Percentiles rank a stretch among this genome's conserved stretches.
phyloP scores from a whole-genome alignment of 371 early-diverging fungal species.

The Apophysomyces variabilis region DNA sequence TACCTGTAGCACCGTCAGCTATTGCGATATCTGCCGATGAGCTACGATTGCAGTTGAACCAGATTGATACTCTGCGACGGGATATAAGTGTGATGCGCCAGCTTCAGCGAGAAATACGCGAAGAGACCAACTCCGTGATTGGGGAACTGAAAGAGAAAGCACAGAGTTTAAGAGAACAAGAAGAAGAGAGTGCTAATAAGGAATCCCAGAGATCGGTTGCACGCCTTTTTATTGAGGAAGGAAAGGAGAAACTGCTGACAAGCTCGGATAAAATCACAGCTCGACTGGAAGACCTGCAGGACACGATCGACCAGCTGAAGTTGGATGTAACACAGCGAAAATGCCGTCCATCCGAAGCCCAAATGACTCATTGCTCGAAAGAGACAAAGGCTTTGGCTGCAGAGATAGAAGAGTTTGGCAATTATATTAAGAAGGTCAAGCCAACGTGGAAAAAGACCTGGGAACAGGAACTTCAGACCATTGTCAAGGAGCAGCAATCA shows the following conservation, averaged over 20 bases:
- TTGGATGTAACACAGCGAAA: slow-evolving; percentile 78
- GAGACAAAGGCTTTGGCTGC: slow-evolving; percentile 60
- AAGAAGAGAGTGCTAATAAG: slow-evolving; percentile 42
- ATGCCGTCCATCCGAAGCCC: slow-evolving; percentile 65
- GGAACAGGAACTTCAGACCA: slow-evolving; percentile 82
- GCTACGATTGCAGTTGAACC: slow-evolving; percentile 26
- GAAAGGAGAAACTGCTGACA: slow-evolving; percentile 65
- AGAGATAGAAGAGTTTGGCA: slow-evolving; percentile 61
- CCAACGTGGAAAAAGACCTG: slow-evolving; percentile 85
- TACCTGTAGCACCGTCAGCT: slow-evolving; percentile 12
- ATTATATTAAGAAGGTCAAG: slow-evolving; percentile 66
- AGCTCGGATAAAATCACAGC: slow-evolving; percentile 66
- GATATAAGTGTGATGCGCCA: slow-evolving; percentile 69
- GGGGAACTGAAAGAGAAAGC: slow-evolving; percentile 47
- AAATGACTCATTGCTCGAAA: slow-evolving; percentile 63
- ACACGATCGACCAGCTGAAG: slow-evolving; percentile 77
- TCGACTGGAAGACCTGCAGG: slow-evolving; percentile 74
- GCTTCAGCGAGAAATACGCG: slow-evolving; percentile 58
- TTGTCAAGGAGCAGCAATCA: slow-evolving; percentile 81
- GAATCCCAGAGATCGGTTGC: slow-evolving; percentile 28
- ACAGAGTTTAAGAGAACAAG: slow-evolving; percentile 40
- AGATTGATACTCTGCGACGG: slow-evolving; percentile 46
- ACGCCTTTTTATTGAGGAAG: slow-evolving; percentile 62
- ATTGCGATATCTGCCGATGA: slow-evolving; percentile 25
- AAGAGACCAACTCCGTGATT: slow-evolving; percentile 44